Conservation (phyloP, 179 eudicot genomes). For the Spergularia azorica region DNA sequence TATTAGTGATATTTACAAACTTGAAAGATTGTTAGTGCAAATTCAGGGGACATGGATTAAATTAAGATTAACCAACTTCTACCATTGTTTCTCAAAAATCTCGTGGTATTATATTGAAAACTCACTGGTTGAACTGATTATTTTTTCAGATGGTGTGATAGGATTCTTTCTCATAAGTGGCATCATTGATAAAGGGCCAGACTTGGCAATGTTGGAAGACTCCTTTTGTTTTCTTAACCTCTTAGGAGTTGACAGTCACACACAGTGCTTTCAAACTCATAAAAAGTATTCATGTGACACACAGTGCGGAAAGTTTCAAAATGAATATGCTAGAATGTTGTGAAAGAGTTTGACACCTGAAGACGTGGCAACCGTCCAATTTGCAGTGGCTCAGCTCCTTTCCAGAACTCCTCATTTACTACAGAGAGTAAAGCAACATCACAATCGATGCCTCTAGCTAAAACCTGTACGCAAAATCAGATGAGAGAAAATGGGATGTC, state of each 20-base stretch:
- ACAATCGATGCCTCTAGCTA: slow-evolving; percentile 93
- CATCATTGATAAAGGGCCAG: neutral
- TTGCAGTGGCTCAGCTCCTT: slow-evolving; percentile 77
- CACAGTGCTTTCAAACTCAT: neutral
- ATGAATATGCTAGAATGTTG: neutral
- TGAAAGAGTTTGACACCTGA: slow-evolving; percentile 53
- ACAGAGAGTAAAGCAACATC: slow-evolving; percentile 93
- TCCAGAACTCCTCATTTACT: slow-evolving; percentile 86
- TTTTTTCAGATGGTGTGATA: slow-evolving; percentile 4
- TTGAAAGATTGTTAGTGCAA: too few relatives aligned
- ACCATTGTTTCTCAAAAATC: neutral
- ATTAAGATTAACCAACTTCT: too few relatives aligned
- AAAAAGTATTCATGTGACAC: neutral
- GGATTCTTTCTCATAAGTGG: neutral
- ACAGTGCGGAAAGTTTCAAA: neutral
- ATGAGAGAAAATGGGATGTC: slow-evolving; percentile 17
- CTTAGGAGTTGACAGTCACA: neutral
- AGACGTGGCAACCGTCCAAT: slow-evolving; percentile 83
- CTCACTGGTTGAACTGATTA: neutral
- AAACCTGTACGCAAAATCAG: slow-evolving; percentile 58
- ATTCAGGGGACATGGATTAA: too few relatives aligned
- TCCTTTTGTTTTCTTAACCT: neutral
- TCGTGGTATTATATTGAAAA: neutral
- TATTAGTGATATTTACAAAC: neutral
- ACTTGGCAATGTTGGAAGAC: neutral